Evolutionary conservation across 306 rosid genomes (phyloP).

Genomic region (Castanospermum australe): DNA sequence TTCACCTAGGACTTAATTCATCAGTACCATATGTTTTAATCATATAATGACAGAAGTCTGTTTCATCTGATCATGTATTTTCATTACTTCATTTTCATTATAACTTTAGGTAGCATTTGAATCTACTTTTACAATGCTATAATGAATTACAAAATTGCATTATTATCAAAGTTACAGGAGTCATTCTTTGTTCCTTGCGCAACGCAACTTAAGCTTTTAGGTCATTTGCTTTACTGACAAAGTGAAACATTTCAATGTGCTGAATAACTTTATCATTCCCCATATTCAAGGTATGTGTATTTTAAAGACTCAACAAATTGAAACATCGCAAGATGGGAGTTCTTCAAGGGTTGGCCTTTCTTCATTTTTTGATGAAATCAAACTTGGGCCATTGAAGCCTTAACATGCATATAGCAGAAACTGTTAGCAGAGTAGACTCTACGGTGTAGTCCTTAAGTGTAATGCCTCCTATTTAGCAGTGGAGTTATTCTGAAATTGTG

Average conservation of each 20-base stretch:
- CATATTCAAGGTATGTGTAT: neutral
- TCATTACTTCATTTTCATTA: neutral
- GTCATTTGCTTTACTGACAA: neutral
- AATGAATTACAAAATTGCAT: neutral
- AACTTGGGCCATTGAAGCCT: neutral
- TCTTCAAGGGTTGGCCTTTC: neutral
- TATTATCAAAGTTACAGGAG: neutral
- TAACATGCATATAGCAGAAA: neutral
- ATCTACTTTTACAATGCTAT: neutral
- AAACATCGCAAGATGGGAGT: neutral
- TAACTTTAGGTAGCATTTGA: neutral
- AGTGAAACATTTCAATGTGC: neutral
- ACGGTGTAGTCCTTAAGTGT: neutral
- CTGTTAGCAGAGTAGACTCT: neutral
- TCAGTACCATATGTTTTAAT: neutral
- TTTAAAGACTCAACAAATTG: neutral
- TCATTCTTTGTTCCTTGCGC: neutral
- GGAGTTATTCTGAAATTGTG: neutral
- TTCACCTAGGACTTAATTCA: neutral
- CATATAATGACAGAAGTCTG: neutral
- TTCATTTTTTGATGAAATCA: slow-evolving; percentile 7
- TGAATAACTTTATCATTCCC: neutral
- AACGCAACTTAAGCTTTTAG: neutral
- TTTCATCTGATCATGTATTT: neutral
- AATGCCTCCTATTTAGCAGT: neutral